Conservation (phyloP, 306 rosid genomes). For the Phaseolus lunatus region DNA sequence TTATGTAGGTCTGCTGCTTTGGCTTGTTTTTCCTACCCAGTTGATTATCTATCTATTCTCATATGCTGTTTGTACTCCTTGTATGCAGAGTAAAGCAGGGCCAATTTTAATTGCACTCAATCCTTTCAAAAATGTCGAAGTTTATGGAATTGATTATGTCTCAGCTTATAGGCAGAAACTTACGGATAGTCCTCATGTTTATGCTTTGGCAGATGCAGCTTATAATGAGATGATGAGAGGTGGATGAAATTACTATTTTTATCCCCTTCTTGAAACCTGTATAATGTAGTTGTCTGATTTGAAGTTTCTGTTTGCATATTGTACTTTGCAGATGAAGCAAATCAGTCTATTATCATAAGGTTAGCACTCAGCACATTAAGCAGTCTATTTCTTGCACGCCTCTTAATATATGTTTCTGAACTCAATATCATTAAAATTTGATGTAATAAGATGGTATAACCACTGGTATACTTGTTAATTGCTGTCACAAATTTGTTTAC, state of each 20-base stretch:
- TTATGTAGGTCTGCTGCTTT: slow-evolving; percentile 68
- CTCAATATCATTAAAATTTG: slow-evolving; percentile 12
- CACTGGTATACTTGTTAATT: slow-evolving; percentile 21
- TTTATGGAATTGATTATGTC: slow-evolving; percentile 72
- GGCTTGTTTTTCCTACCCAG: slow-evolving; percentile 30
- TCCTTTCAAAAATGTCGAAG: slow-evolving; percentile 76
- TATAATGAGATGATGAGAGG: slow-evolving; percentile 90
- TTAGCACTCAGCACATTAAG: slow-evolving; percentile 50
- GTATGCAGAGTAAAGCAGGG: slow-evolving; percentile 90
- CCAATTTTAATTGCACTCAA: slow-evolving; percentile 86
- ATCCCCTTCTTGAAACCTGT: slow-evolving; percentile 23
- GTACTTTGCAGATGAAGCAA: slow-evolving; percentile 76
- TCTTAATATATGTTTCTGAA: slow-evolving; percentile 27
- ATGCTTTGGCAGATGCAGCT: slow-evolving; percentile 76
- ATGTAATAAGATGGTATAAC: slow-evolving; percentile 8
- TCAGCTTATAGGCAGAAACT: slow-evolving; percentile 67
- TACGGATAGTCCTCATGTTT: slow-evolving; percentile 79
- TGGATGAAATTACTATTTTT: slow-evolving; percentile 37
- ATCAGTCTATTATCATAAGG: slow-evolving; percentile 96
- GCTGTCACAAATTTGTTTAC: slow-evolving; percentile 41
- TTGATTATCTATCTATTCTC: slow-evolving; percentile 43
- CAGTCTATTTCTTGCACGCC: slow-evolving; percentile 31
- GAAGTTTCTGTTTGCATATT: slow-evolving; percentile 46
- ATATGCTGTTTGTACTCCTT: slow-evolving; percentile 44
- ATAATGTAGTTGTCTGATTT: slow-evolving; percentile 36